Evolutionary conservation across 2,329 filamentous ascomycete genomes (phyloP), one percentile per base, ranked within the genome.

Genomic region (Ophiostoma australiae): DNA sequence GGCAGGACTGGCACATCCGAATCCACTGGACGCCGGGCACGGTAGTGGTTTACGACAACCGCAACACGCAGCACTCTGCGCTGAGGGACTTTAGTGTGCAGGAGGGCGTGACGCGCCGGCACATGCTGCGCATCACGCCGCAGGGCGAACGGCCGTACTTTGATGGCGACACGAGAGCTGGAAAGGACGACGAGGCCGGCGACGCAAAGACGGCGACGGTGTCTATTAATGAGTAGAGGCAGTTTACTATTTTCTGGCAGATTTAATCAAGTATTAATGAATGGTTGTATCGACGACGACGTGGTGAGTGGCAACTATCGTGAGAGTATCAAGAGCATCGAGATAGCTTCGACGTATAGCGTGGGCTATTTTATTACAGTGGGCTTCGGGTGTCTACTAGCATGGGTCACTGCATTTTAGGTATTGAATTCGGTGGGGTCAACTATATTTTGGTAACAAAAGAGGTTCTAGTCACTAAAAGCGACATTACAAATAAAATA

Each of bases 11-110:
- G 73, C 79, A 79, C 37, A 81, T 84, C 7, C 78, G 82, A 0
- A 82, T 81, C 77, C 83, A 82, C 72, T 84, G 83, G 82, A 75
- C 78, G 0, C 79, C 80, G 6, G 82, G 82, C 0, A 81, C 80
- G 27, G 80, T 84, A 17, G 82, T 82, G 1, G 80, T 84, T 75
- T 84, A 71, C 52, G 74, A 76, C 69, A 76, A 76, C 71, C 73
- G 75, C 48, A 72, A 73, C 35, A 76, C 75, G 6, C 75, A 76
- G 61, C 75, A 76, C 70, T 76, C 75, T 2, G 75, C 74, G 4
- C 61, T 76, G 2, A 67, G 74, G 10, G 74, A 76, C 44, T 76
- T 73, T 66, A 58, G 13, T 17, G 72, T 73, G 3, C 67, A 74
- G 63, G 71, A 73, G 37, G 72, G 55, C 27, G 68, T 70, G 6